A percentile compares a stretch with the other conserved stretches of the same genome.
These are phyloP conservation scores for Zopfia rhizophila DNA, from an alignment of 2,329 filamentous ascomycete species.

Conservation along the genomic window DNA sequence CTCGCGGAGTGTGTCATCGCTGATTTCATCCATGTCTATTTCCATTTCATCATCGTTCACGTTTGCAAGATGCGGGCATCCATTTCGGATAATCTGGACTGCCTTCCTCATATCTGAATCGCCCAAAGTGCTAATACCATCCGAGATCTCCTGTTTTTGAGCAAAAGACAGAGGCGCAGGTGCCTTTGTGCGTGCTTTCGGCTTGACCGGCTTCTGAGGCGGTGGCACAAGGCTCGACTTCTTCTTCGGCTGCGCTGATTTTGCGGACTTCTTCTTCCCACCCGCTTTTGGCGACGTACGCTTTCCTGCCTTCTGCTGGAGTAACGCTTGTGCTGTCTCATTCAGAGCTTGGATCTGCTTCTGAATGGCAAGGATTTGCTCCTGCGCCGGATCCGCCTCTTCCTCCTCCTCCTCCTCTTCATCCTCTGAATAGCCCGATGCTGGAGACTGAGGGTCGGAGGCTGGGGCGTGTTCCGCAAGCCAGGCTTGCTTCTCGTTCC, in stretches of 20 bases:
- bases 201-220: slow-evolving; percentile 47
- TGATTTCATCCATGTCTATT: slow-evolving; percentile 71
- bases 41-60: slow-evolving; percentile 70
- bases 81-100: slow-evolving; percentile 89
- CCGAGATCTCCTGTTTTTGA: slow-evolving; percentile 92
- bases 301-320: slow-evolving; percentile 57
- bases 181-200: slow-evolving; percentile 64
- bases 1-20: slow-evolving; percentile 64
- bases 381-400: slow-evolving; percentile 56
- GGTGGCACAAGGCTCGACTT: slow-evolving; percentile 45
- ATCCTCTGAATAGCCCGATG: slow-evolving; percentile 72
- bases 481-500: slow-evolving; percentile 83
- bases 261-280: slow-evolving; percentile 59
- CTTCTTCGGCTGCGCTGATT: slow-evolving; percentile 33
- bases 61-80: slow-evolving; percentile 73
- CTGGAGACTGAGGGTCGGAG: slow-evolving; percentile 72
- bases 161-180: slow-evolving; percentile 75
- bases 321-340: slow-evolving; percentile 67
- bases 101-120: slow-evolving; percentile 81
- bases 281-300: slow-evolving; percentile 64
- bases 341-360: slow-evolving; percentile 76
- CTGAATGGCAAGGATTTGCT: slow-evolving; percentile 62
- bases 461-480: slow-evolving; percentile 77
- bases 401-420: slow-evolving; percentile 73
- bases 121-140: slow-evolving; percentile 83